A percentile compares a stretch with the other conserved stretches of the same genome.
Evolutionary conservation across 768 basidiomycete genomes (phyloP).

Genomic region (Pisolithus orientalis): DNA sequence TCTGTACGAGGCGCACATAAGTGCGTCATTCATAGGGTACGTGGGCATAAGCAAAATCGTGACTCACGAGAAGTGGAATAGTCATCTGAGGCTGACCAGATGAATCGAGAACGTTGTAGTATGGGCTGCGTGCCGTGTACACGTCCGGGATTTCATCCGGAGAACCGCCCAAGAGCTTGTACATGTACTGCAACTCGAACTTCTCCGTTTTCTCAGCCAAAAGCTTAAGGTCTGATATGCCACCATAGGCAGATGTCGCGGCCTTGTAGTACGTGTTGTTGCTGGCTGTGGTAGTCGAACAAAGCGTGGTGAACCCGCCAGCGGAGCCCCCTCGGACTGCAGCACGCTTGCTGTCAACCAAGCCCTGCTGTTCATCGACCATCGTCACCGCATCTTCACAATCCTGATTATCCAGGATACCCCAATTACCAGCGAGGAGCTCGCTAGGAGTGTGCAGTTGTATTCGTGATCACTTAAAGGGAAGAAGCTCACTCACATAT

Average conservation of each 20-base stretch:
- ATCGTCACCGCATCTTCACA: conserved; percentile 39
- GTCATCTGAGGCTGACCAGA: conserved; percentile 34
- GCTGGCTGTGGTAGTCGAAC: conserved; percentile 37
- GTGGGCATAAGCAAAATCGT: no score
- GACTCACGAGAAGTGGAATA: conserved; percentile 26
- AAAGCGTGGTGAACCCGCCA: no score
- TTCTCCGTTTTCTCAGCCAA: no score
- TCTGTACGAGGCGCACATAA: conserved; percentile 27
- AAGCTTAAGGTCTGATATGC: no score
- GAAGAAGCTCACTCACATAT: not conserved
- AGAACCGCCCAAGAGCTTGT: no score
- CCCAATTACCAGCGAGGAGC: conserved; percentile 38
- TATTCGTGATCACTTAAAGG: not conserved
- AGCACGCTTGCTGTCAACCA: not conserved
- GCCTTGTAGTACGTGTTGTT: conserved; percentile 55
- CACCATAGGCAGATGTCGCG: conserved; percentile 33
- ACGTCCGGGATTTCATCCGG: conserved; percentile 39
- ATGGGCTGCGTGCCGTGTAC: conserved; percentile 53
- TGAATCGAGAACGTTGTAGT: conserved; percentile 42
- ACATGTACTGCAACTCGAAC: no score
- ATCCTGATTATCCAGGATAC: conserved; percentile 37
- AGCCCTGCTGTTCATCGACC: not conserved
- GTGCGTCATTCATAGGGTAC: no score
- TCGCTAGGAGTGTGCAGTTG: conserved; percentile 15
- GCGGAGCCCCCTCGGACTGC: no score